Evolutionary conservation across 805 yeast genomes (phyloP), one percentile per base, ranked within the genome.

Genomic region (Cyberlindnera americana): DNA sequence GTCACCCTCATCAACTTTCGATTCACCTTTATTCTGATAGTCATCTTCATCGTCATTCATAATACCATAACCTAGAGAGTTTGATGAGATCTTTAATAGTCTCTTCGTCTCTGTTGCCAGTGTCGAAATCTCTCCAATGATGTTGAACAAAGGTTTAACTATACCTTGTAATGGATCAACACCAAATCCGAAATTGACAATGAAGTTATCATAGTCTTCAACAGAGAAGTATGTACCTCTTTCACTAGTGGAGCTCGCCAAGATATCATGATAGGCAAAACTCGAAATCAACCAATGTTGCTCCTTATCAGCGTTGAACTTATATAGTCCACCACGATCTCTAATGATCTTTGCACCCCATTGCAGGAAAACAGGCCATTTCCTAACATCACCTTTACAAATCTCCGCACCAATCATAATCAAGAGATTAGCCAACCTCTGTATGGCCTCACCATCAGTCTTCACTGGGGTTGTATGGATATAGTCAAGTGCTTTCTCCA

Each of bases 381-480:
- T 76, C 26, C 70, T 70, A 25, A 83, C 87, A 57, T 86, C 95
- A 7, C 95, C 95, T 47, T 78, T 73, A 61, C 91, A 85, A 38
- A 86, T 83, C 54, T 84, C 89, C 1, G 86, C 90, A n/a, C 83
- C 87, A 48, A 84, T 75, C 36, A 85, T 66, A 37, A 86, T 75
- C 46, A 85, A 61, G 38, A 82, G 65, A 14, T 81, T 75, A 1
- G 95, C 90, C 32, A 85, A 56, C 43, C 81, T 71, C 47, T 50
- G 64, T 37, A 59, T 43, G 42, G 51, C 47, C 10, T 54, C 55
- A 15, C 44, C 33, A 24, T 57, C 57, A 3, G 47, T 40, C 26
- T 34, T 40, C n/a, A 47, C 41, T 4, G 69, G 67, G 3, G 60
- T 58, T 3, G 53, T 52, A 24, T 59, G 56, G 31, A 75, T 58